Conservation (phyloP, 108 stramenopile species). For the Cyclostephanos tholiformis region DNA sequence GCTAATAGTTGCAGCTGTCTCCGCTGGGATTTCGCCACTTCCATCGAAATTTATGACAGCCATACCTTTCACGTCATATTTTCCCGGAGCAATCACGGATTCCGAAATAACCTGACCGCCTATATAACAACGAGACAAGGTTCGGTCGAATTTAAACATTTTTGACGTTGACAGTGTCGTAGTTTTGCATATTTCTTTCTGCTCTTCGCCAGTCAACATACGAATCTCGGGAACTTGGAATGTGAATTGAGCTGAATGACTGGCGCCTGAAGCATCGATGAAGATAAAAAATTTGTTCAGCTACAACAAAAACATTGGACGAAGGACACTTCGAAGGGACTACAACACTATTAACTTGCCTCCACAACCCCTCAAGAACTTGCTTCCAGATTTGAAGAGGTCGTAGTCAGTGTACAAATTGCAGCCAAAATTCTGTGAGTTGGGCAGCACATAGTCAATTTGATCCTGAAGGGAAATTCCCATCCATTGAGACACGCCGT, state of each 20-base stretch:
- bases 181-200: constrained; percentile 37
- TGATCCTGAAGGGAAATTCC: constrained; percentile 24
- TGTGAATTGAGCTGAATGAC: constrained; percentile 1
- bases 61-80: constrained; percentile 17
- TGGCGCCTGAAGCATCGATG: constrained; percentile 1
- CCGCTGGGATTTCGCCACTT: constrained; percentile 8
- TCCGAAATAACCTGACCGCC: constrained; percentile 17
- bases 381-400: constrained; percentile 17
- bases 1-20: background rate
- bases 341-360: constrained; percentile 18
- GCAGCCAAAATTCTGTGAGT: constrained; percentile 32
- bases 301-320: background rate
- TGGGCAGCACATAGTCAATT: constrained; percentile 34
- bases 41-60: constrained; percentile 38
- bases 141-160: constrained; percentile 8
- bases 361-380: constrained; percentile 27
- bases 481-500: constrained; percentile 45
- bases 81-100: constrained; percentile 7
- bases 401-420: constrained; percentile 31
- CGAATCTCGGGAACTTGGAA: constrained; percentile 26
- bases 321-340: background rate
- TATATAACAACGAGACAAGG: constrained; percentile 38
- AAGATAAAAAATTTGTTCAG: background rate
- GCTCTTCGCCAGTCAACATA: constrained; percentile 40
- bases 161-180: constrained; percentile 15